Evolutionary conservation across 2,329 filamentous ascomycete species (phyloP), one percentile per base, ranked within the genome.

Genomic region (Elsinoe necatrix): DNA sequence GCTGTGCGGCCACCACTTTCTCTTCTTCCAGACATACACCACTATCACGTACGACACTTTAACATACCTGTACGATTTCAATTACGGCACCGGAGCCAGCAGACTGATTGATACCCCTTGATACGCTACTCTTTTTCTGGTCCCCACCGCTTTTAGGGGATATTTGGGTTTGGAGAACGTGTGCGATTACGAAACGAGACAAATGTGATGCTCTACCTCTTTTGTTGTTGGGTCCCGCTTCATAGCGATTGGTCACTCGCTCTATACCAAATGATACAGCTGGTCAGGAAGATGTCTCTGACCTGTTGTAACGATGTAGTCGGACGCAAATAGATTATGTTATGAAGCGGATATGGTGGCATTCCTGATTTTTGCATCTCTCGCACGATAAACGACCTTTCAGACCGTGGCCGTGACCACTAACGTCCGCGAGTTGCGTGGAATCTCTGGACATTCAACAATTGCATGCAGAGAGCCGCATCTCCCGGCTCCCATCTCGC

Each of bases 101-200:
- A 50, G 45, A 50, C 18, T 50, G 45, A 31, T 50, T 50, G 45
- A 50, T 50, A 50, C 45, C 45, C 43, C 45, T 31, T 14, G 25
- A 43, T 11, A 34, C 45, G 41, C 45, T 31, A 50, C 27, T 12
- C 21, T 23, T 43, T 31, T 50, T 50, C 12, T 21, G 25, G 45
- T 50, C 45, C 14, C 23, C 25, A 31, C n/a, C 18, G 34, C 45
- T 50, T 31, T 50, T 50, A 4, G n/a, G 14, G 7, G 39, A 43
- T 43, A 14, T 21, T 43, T 6, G 18, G 39, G 39, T 43, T 41
- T 41, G 37, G 37, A 14, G 14, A n/a, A 7, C 3, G 14, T 37
- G 34, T 37, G 34, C 34, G 34, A 37, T 37, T 43, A 23, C 18
- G 39, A 12, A 43, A 20, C 4, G 34, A 14, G 34, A 37, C 3